A percentile compares a stretch with the other conserved stretches of the same genome.
phyloP scores from a whole-genome alignment of 139 green algal species.

The Astrephomene gubernaculifera region DNA sequence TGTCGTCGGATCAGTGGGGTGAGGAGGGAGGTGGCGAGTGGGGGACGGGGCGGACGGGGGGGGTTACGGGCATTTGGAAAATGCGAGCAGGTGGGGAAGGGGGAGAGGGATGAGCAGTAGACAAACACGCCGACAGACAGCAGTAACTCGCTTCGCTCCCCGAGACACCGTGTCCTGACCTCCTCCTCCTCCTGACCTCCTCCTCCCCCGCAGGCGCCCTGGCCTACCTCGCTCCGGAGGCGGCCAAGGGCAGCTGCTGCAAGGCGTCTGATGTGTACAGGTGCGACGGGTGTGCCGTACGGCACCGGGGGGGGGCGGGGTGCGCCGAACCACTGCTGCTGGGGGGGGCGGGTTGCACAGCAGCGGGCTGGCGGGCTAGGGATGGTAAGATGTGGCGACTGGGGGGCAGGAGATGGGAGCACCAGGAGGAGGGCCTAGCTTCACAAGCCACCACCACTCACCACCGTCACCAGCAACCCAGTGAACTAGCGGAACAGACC shows the following conservation, averaged over 20 bases:
- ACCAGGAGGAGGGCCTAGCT: too few relatives aligned
- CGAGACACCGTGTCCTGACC: not conserved
- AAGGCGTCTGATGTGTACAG: conserved; percentile 33
- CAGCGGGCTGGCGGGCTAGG: too few relatives aligned
- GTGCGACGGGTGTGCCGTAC: too few relatives aligned
- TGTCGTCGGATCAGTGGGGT: conserved; percentile 36
- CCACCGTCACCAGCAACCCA: too few relatives aligned
- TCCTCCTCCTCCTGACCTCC: not conserved
- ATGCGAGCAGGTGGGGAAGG: not conserved
- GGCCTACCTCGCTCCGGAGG: conserved; percentile 29
- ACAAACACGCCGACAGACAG: too few relatives aligned
- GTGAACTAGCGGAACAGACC: too few relatives aligned
- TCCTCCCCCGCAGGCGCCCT: conserved; percentile 9
- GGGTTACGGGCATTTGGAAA: not conserved
- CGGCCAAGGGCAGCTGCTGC: conserved; percentile 32
- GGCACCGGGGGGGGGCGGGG: too few relatives aligned
- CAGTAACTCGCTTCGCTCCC: not conserved
- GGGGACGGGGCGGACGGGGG: not conserved
- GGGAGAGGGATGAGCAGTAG: not conserved
- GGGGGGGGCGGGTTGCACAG: too few relatives aligned
- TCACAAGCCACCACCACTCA: too few relatives aligned
- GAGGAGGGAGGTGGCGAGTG: not conserved
- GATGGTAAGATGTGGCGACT: too few relatives aligned
- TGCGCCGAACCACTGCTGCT: too few relatives aligned
- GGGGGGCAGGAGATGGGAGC: too few relatives aligned